Evolutionary conservation across 768 basidiomycete species (phyloP).

Genomic region (Amyloporia xantha): DNA sequence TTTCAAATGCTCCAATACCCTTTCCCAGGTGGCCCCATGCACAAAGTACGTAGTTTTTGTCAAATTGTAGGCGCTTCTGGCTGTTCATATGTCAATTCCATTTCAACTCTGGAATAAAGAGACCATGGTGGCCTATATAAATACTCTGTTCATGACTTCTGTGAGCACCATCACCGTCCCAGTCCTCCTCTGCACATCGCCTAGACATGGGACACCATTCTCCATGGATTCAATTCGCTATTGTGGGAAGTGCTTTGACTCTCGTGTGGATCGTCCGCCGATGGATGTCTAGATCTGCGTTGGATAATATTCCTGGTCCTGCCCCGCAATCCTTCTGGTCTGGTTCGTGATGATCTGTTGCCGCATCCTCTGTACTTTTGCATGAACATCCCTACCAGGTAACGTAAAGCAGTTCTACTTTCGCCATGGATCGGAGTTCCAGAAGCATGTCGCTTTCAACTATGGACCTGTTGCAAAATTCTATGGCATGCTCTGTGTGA

Average conservation of each 20-base stretch:
- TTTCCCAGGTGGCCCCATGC: no score
- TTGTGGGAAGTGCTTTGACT: not conserved
- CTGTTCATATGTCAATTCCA: no score
- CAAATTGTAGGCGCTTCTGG: no score
- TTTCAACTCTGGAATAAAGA: no score
- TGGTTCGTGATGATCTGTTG: slow-evolving; percentile 5
- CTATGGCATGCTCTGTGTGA: slow-evolving; percentile 16
- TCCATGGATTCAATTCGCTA: not conserved
- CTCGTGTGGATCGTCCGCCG: no score
- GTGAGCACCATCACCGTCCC: not conserved
- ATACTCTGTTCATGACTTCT: not conserved
- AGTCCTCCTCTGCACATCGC: not conserved
- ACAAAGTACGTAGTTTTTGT: no score
- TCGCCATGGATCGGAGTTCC: slow-evolving; percentile 13
- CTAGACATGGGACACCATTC: no score
- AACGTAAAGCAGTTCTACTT: slow-evolving; percentile 14
- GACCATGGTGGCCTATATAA: not conserved
- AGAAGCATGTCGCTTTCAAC: slow-evolving; percentile 9
- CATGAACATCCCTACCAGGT: slow-evolving; percentile 9
- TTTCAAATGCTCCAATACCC: no score
- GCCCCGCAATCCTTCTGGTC: slow-evolving; percentile 7
- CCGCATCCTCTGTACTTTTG: not conserved
- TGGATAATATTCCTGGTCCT: slow-evolving; percentile 16
- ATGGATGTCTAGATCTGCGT: not conserved
- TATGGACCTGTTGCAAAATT: slow-evolving; percentile 15